Conservation (phyloP, 2,329 filamentous ascomycete species). For the Onygenales sp. region DNA sequence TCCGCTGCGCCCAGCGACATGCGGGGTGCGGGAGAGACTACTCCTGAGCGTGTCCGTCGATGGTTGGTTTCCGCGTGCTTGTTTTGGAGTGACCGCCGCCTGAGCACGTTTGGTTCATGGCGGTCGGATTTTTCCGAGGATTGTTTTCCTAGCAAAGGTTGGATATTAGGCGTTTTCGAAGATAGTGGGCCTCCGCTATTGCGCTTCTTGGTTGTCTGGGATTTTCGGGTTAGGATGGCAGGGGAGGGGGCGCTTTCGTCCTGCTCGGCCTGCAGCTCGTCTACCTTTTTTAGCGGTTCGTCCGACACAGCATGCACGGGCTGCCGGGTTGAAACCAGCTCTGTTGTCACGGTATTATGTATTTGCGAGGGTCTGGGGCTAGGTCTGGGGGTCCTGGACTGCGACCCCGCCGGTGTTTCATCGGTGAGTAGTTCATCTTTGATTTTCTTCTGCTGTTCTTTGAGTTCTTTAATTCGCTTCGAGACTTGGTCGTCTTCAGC, state of each 20-base stretch:
- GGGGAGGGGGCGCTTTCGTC: slow-evolving; percentile 64
- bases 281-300: slow-evolving; percentile 15
- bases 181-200: slow-evolving; percentile 18
- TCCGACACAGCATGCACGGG: not conserved
- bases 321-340: not conserved
- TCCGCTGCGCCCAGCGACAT: slow-evolving; percentile 4
- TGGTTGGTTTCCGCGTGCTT: slow-evolving; percentile 19
- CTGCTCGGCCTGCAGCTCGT: slow-evolving; percentile 18
- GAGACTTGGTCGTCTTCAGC: slow-evolving; percentile 47
- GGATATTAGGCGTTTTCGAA: slow-evolving; percentile 19
- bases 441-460: slow-evolving; percentile 47
- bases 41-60: slow-evolving; percentile 27
- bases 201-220: slow-evolving; percentile 21
- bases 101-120: slow-evolving; percentile 18
- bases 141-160: slow-evolving; percentile 17
- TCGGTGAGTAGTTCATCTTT: slow-evolving; percentile 39
- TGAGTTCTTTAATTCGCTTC: slow-evolving; percentile 48
- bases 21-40: slow-evolving; percentile 5
- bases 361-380: slow-evolving; percentile 14
- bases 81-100: slow-evolving; percentile 20
- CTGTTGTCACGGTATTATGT: not conserved
- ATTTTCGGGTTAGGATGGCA: slow-evolving; percentile 53
- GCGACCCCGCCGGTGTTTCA: slow-evolving; percentile 17
- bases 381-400: slow-evolving; percentile 11
- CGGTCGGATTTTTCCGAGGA: slow-evolving; percentile 15